Conservation (phyloP, 2,329 filamentous ascomycete species). For the Ilyonectria robusta region DNA sequence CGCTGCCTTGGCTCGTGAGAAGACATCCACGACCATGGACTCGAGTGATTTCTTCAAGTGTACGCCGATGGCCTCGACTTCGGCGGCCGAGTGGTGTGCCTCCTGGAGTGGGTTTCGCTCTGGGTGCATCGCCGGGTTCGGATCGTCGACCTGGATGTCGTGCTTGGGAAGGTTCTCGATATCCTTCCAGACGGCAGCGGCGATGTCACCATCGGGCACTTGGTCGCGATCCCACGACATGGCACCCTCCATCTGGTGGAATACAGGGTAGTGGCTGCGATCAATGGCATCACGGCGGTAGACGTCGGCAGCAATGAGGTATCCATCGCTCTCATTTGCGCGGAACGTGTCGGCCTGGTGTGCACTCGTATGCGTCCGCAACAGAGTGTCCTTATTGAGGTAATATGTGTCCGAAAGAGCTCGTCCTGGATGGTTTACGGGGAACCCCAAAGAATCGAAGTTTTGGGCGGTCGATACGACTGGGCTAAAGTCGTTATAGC, state of each 20-base stretch:
- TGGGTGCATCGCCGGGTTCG: constrained; percentile 82
- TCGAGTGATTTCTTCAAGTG: constrained; percentile 94
- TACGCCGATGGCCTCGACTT: constrained; percentile 84
- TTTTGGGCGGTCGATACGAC: constrained; percentile 90
- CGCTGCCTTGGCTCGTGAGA: constrained; percentile 81
- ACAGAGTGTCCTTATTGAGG: constrained; percentile 84
- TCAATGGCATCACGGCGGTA: constrained; percentile 97
- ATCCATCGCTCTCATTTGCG: constrained; percentile 80
- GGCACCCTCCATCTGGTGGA: constrained; percentile 99
- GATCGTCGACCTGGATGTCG: constrained; percentile 84
- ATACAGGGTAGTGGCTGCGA: constrained; percentile 94
- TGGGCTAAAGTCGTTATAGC: constrained; percentile 85
- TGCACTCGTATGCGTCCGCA: constrained; percentile 94
- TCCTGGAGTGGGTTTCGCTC: constrained; percentile 88
- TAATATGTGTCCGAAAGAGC: constrained; percentile 96
- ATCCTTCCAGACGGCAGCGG: constrained; percentile 78
- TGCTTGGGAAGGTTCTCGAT: constrained; percentile 80
- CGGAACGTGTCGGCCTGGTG: constrained; percentile 90
- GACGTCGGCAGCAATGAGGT: constrained; percentile 93
- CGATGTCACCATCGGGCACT: constrained; percentile 71
- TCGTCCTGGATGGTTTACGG: constrained; percentile 87
- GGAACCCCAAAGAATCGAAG: constrained; percentile 97
- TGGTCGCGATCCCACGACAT: constrained; percentile 84
- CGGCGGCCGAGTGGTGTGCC: constrained; percentile 77
- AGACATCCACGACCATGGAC: constrained; percentile 90